A percentile compares a stretch with the other conserved stretches of the same genome.
Conservation (phyloP, 139 green algal genomes). For the Micromonas commoda region DNA sequence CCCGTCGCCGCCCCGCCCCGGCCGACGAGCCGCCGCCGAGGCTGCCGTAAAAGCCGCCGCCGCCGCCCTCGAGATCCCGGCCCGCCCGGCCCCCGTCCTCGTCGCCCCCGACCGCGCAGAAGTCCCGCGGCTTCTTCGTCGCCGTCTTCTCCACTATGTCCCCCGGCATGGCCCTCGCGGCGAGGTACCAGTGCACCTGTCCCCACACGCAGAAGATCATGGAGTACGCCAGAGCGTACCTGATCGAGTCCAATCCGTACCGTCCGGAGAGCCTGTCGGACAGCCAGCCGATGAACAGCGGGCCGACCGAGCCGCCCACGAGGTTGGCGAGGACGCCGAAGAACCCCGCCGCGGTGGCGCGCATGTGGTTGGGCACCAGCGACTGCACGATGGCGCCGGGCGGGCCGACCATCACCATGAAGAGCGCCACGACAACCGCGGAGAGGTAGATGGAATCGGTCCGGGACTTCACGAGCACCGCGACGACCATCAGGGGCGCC, state of each 20-base stretch:
- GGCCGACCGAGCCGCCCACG: background rate
- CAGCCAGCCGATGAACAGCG: background rate
- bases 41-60: no score
- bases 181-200: background rate
- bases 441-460: background rate
- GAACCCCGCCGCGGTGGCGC: background rate
- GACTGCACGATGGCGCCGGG: conserved; percentile 1
- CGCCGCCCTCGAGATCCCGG: no score
- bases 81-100: no score
- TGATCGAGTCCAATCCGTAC: background rate
- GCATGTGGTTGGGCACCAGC: background rate
- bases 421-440: background rate
- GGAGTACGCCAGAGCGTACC: background rate
- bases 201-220: background rate
- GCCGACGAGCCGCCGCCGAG: no score
- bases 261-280: background rate
- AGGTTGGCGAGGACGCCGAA: conserved; percentile 3
- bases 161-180: background rate
- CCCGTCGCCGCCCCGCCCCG: no score
- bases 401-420: conserved; percentile 9
- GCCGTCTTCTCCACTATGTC: background rate
- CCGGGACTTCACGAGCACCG: background rate
- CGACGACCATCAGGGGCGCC: background rate
- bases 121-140: background rate
- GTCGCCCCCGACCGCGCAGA: no score